A percentile compares a stretch with the other conserved stretches of the same genome.
Evolutionary conservation across 2,329 filamentous ascomycete genomes (phyloP).

Genomic region (Beauveria rudraprayagi): DNA sequence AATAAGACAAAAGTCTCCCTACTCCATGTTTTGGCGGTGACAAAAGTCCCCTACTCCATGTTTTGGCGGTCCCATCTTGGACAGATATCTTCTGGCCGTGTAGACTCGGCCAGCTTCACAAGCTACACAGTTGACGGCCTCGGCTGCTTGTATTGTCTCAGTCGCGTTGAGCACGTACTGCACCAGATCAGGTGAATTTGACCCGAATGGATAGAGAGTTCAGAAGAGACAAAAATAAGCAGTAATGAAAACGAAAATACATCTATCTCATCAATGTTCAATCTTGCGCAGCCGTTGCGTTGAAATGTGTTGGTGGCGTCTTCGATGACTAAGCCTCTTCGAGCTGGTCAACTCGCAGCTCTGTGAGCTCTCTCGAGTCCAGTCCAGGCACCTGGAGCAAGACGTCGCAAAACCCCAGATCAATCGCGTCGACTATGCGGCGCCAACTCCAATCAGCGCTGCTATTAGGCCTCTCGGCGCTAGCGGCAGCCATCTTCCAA

Average conservation of each 20-base stretch:
- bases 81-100: not conserved
- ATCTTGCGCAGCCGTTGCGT: not conserved
- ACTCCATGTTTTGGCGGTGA: too few relatives aligned
- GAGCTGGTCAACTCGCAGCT: constrained; percentile 1
- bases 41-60: too few relatives aligned
- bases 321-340: constrained; percentile 6
- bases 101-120: not conserved
- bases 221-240: too few relatives aligned
- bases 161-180: not conserved
- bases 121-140: too few relatives aligned
- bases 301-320: not conserved
- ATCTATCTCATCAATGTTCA: not conserved
- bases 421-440: constrained; percentile 24
- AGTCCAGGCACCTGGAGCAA: not conserved
- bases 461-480: constrained; percentile 31
- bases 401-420: not conserved
- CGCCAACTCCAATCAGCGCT: constrained; percentile 27
- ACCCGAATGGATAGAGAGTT: too few relatives aligned
- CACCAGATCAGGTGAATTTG: too few relatives aligned
- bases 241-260: not conserved
- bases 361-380: not conserved
- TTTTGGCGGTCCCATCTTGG: not conserved
- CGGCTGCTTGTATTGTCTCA: not conserved
- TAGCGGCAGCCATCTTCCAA: constrained; percentile 62
- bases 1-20: too few relatives aligned